Conservation (phyloP, 306 rosid genomes). For the Glycyrrhiza uralensis region DNA sequence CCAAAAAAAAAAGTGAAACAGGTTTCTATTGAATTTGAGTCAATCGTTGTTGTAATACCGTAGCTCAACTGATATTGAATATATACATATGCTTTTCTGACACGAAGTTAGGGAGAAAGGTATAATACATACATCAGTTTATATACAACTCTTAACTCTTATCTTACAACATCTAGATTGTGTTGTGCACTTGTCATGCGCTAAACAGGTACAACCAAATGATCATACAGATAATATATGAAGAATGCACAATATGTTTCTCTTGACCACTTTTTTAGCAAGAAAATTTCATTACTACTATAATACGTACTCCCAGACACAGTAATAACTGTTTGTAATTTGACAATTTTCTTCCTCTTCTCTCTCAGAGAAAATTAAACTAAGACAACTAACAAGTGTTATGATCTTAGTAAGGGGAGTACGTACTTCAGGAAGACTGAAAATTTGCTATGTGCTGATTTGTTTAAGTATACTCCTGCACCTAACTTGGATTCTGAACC, state of each 20-base stretch:
- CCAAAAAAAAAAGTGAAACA: too few species aligned
- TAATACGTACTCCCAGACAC: not conserved
- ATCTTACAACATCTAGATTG: not conserved
- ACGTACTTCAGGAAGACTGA: not conserved
- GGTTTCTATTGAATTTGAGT: too few species aligned
- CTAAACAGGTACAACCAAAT: not conserved
- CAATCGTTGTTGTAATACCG: not conserved
- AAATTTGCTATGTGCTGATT: not conserved
- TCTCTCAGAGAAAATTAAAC: not conserved
- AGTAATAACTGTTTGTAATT: not conserved
- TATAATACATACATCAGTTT: not conserved
- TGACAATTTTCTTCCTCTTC: not conserved
- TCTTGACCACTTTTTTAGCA: not conserved
- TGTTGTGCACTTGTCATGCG: not conserved
- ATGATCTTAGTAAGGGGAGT: not conserved
- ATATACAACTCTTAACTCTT: conserved; percentile 19
- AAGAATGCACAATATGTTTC: not conserved
- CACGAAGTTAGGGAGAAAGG: not conserved
- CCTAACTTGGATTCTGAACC: conserved; percentile 58
- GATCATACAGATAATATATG: not conserved
- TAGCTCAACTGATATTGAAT: not conserved
- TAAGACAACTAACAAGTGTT: not conserved
- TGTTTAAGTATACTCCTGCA: not conserved
- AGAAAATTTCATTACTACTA: not conserved
- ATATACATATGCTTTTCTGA: not conserved